phyloP scores from a whole-genome alignment of 768 basidiomycete genomes.

The Mycena alexandri region DNA sequence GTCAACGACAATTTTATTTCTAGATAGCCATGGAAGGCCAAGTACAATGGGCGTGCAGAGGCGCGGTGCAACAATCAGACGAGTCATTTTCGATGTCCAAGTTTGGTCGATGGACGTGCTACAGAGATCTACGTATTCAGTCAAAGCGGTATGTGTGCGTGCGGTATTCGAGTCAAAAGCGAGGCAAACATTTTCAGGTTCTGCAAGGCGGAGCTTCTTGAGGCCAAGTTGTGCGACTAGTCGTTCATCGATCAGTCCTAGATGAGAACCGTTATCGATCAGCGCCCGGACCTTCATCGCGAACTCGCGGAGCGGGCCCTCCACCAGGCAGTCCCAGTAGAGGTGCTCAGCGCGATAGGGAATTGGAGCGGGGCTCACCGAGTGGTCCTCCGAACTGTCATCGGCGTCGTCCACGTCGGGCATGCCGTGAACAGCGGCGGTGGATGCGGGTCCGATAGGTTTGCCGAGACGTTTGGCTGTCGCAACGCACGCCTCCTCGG shows the following conservation, averaged over 20 bases:
- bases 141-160: not conserved
- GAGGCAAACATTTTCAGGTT: conserved; percentile 31
- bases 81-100: conserved; percentile 10
- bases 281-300: not conserved
- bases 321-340: not conserved
- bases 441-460: too few species aligned
- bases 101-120: not conserved
- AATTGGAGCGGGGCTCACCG: not conserved
- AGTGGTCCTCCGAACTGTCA: not conserved
- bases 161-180: not conserved
- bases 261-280: conserved; percentile 30
- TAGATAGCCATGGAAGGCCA: conserved; percentile 1
- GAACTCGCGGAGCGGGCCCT: not conserved
- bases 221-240: not conserved
- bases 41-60: conserved; percentile 12
- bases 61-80: not conserved
- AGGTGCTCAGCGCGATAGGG: not conserved
- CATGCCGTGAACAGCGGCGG: not conserved
- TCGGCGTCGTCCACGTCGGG: not conserved
- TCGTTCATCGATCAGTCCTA: not conserved
- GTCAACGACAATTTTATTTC: conserved; percentile 32
- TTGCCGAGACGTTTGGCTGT: too few species aligned
- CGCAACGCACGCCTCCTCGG: too few species aligned
- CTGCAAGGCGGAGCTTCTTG: too few species aligned
- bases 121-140: conserved; percentile 3